Conservation (phyloP, 768 basidiomycete species). For the Suillus paluster region DNA sequence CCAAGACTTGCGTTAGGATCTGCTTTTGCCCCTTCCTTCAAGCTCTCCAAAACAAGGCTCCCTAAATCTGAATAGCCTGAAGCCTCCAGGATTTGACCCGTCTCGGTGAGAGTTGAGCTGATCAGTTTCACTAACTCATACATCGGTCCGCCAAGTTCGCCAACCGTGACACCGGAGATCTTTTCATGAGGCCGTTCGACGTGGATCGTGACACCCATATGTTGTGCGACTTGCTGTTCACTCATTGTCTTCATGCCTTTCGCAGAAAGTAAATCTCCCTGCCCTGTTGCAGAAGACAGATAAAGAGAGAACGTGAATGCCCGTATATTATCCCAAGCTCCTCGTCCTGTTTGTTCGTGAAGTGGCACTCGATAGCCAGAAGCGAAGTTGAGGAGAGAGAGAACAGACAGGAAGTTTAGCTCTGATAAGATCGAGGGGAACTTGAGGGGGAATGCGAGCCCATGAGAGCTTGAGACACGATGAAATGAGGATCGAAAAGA, state of each 20-base stretch:
- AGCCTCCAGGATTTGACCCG: conserved; percentile 64
- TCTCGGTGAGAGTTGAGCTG: conserved; percentile 66
- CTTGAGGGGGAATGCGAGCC: conserved; percentile 76
- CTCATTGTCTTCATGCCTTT: conserved; percentile 62
- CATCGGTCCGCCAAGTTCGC: conserved; percentile 75
- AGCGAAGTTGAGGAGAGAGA: conserved; percentile 82
- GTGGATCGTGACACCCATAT: conserved; percentile 73
- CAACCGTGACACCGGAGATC: conserved; percentile 71
- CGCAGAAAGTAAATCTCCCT: conserved; percentile 64
- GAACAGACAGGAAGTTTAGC: conserved; percentile 78
- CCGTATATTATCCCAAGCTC: conserved; percentile 84
- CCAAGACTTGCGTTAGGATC: conserved; percentile 50
- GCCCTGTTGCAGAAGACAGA: conserved; percentile 62
- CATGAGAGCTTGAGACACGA: conserved; percentile 66
- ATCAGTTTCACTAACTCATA: conserved; percentile 76
- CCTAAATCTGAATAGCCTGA: conserved; percentile 74
- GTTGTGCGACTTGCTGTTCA: conserved; percentile 64
- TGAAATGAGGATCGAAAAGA: conserved; percentile 66
- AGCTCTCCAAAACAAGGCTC: conserved; percentile 68
- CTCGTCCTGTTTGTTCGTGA: conserved; percentile 72
- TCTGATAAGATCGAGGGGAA: conserved; percentile 77
- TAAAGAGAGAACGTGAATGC: conserved; percentile 75
- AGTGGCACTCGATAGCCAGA: conserved; percentile 80
- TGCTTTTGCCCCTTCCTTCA: conserved; percentile 55
- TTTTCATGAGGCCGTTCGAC: conserved; percentile 70